Percentiles rank a stretch among this genome's conserved stretches.
These are phyloP conservation scores for Dioscorea dumetorum DNA, from an alignment of 106 monocot genomes.

Conservation along the genomic window DNA sequence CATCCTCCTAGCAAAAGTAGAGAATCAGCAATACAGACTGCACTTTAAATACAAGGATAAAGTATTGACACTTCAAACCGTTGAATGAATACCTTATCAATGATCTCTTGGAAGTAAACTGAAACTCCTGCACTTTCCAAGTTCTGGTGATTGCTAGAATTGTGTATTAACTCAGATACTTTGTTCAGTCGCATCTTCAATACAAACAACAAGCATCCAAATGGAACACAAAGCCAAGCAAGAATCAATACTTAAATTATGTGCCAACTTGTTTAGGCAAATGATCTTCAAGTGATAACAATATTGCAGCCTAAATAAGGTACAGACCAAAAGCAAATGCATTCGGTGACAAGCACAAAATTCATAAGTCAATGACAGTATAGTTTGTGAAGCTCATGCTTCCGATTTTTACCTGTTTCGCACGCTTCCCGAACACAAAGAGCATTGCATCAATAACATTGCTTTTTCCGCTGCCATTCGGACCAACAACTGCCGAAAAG, in stretches of 20 bases:
- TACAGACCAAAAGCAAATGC: too few relatives aligned
- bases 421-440: constrained; percentile 96
- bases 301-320: too few relatives aligned
- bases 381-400: too few relatives aligned
- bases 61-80: not conserved
- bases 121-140: constrained; percentile 86
- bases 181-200: constrained; percentile 93
- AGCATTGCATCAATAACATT: constrained; percentile 99
- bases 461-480: constrained; percentile 97
- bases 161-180: constrained; percentile 96
- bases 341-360: too few relatives aligned
- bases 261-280: too few relatives aligned
- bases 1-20: constrained; percentile 59
- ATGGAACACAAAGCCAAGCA: too few relatives aligned
- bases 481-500: constrained; percentile 95
- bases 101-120: constrained; percentile 93
- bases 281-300: too few relatives aligned
- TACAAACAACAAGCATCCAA: not conserved
- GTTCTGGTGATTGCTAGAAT: constrained; percentile 91
- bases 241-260: too few relatives aligned
- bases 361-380: too few relatives aligned
- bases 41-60: not conserved
- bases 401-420: constrained; percentile 66
- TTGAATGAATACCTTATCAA: constrained; percentile 54
- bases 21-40: not conserved